Base-by-base conservation (phyloP, 768 basidiomycete species). In the Pholiota conissans region DNA sequence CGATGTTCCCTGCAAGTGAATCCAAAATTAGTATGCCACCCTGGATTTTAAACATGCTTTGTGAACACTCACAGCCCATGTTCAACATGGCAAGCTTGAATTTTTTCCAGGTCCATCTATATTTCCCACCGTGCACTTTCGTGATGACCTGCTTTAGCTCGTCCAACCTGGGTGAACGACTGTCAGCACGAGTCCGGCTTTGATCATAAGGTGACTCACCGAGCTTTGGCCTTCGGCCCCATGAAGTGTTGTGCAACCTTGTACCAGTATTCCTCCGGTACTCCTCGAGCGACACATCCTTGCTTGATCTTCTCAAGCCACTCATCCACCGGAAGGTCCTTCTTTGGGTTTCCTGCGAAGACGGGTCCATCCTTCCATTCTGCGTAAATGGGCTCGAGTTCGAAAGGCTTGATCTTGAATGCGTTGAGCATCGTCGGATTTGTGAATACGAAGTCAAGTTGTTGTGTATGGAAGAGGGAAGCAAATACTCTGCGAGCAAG, bases 31-130 rank as follows among this genome's bases (percentile, higher is more conserved):
- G 52, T 14, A 22, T 34, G 16, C 30, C 8, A 2, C 34, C 51
- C 27, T 45, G 52, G 13, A 10, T 45, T 29, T 54, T 46, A 46
- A 39, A n/a, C 55, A 8, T 30, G 22, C 3, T 30, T 18, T 3
- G 45, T 10, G 6, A 29, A 39, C 39, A 80, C 90, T 69, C 64
- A 91, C 90, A 91, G 45, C 89, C 87, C 88, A 92, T 89, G 69
- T 84, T 91, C 57, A 79, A 74, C 83, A 92, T 86, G 3, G 90
- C 90, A 52, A 88, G 76, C 72, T 80, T 85, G 74, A 87, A 92
- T 63, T 84, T 89, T 74, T 90, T 89, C 90, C 90, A 92, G 60
- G 81, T 86, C 90, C 90, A 92, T 49, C 83, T 77, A 66, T 91
- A 91, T 63, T 84, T 86, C 13, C 88, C 88, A 10, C 88, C 90